Base-by-base conservation (phyloP, 192 early-diverging fungal species). In the Coemansia sp. region DNA sequence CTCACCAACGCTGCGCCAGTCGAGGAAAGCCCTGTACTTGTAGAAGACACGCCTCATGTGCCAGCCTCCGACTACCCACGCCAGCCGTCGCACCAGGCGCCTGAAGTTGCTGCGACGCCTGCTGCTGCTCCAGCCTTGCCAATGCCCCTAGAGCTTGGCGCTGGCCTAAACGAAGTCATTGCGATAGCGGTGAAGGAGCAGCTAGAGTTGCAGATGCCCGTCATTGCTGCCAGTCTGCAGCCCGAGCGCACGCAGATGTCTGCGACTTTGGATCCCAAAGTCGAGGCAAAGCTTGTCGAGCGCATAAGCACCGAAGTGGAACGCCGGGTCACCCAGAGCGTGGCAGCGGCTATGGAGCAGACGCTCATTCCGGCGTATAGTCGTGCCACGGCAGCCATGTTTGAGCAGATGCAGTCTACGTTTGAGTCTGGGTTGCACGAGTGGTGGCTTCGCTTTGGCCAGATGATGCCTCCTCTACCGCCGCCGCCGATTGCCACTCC, bases 351-450 rank as follows among this genome's bases (percentile, higher is more conserved):
- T 16, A 77, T 84, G 75, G 82, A 80, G 70, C 66, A 66, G 62
- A 79, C 78, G 16, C 71, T 84, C 43, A 80, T 84, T 47, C 82
- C 82, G 31, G 82, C 82, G 3, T 84, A 84, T 62, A 73, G 58
- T 39, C 74, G 82, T 3, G 82, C 82, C 43, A 84, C 82, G 5
- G 75, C 78, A 11, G 71, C 77, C 31, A 84, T 84, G 82, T 84
- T 84, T 75, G 77, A 80, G 69, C 82, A 84, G 66, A 84, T 84
- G 78, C 77, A 84, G 36, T 38, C 74, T 31, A 80, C 82, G 1
- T 84, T 84, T 53, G 76, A 83, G 62, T 66, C 72, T 38, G 80
- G 80, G 11, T 49, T 82, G 71, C 80, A 72, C 41, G 80, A 82
- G 71, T 82, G 80, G 80, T 82, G 80, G 80, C 57, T 68, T 49